phyloP scores from a whole-genome alignment of 495 filamentous ascomycete genomes.

The Hyphodiscus hymeniophilus region DNA sequence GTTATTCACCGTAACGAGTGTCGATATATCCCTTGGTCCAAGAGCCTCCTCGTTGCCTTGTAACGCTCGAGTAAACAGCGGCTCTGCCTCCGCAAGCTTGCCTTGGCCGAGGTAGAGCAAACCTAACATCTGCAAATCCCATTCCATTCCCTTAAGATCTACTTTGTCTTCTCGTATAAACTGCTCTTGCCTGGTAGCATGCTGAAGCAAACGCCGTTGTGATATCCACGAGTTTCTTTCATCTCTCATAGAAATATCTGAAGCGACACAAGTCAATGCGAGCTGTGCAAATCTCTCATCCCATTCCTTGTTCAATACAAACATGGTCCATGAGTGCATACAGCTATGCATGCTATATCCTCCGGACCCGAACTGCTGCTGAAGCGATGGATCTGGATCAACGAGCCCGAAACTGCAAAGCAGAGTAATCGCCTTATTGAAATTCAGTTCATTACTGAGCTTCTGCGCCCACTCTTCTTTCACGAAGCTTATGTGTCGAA shows the following conservation, averaged over 20 bases:
- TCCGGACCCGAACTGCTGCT: constrained; percentile 17
- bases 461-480: constrained; percentile 15
- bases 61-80: constrained; percentile 28
- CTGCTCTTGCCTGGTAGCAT: constrained; percentile 20
- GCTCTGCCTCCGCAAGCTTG: constrained; percentile 20
- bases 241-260: constrained; percentile 1
- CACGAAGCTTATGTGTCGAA: constrained; percentile 9
- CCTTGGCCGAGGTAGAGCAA: constrained; percentile 21
- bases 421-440: constrained; percentile 16
- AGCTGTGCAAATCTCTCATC: not conserved
- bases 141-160: not conserved
- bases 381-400: constrained; percentile 19
- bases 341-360: constrained; percentile 34
- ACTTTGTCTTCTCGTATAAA: constrained; percentile 3
- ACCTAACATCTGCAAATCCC: constrained; percentile 17
- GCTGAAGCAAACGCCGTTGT: constrained; percentile 29
- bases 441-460: constrained; percentile 18
- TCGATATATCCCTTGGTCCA: constrained; percentile 31
- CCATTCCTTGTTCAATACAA: constrained; percentile 26
- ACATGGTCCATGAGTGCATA: constrained; percentile 32
- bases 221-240: constrained; percentile 21
- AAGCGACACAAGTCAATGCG: not conserved
- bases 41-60: constrained; percentile 29
- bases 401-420: constrained; percentile 25
- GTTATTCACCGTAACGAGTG: constrained; percentile 26